Conservation (phyloP, 2,329 filamentous ascomycete genomes). For the Aureobasidium melanogenum region DNA sequence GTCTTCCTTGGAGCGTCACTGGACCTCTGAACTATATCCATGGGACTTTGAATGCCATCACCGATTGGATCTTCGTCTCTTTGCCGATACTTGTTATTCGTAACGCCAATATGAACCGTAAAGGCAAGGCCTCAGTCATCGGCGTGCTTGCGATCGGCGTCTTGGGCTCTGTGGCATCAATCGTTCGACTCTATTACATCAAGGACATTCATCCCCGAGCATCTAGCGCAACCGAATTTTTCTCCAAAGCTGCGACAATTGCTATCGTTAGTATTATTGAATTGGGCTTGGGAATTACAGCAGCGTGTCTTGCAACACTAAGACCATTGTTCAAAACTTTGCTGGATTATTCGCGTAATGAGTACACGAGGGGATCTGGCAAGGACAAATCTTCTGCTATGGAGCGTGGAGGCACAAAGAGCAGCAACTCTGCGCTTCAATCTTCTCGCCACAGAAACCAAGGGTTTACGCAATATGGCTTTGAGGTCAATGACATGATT, state of each 20-base stretch:
- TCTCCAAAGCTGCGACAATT: not conserved
- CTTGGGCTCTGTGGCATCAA: slow-evolving; percentile 18
- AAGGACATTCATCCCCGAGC: slow-evolving; percentile 17
- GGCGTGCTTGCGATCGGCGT: slow-evolving; percentile 33
- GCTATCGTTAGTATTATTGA: slow-evolving; percentile 25
- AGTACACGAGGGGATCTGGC: not conserved
- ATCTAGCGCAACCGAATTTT: not conserved
- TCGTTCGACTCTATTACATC: slow-evolving; percentile 21
- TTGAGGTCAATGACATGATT: not conserved
- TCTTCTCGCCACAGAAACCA: not conserved
- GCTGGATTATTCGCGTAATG: not conserved
- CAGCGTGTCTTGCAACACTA: slow-evolving; percentile 26
- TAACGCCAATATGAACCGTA: slow-evolving; percentile 31
- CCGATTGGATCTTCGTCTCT: slow-evolving; percentile 28
- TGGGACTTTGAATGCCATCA: slow-evolving; percentile 27
- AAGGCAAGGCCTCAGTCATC: slow-evolving; percentile 32
- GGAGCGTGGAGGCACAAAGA: not conserved
- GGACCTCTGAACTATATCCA: slow-evolving; percentile 19
- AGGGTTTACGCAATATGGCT: not conserved
- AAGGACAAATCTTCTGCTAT: not conserved
- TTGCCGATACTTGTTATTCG: slow-evolving; percentile 33
- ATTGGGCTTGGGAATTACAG: slow-evolving; percentile 26
- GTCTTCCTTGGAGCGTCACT: slow-evolving; percentile 18
- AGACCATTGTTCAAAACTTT: slow-evolving; percentile 22
- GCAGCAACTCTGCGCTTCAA: not conserved